These are phyloP conservation scores for Prunus davidiana DNA, from an alignment of 306 rosid genomes.

Conservation along the genomic window DNA sequence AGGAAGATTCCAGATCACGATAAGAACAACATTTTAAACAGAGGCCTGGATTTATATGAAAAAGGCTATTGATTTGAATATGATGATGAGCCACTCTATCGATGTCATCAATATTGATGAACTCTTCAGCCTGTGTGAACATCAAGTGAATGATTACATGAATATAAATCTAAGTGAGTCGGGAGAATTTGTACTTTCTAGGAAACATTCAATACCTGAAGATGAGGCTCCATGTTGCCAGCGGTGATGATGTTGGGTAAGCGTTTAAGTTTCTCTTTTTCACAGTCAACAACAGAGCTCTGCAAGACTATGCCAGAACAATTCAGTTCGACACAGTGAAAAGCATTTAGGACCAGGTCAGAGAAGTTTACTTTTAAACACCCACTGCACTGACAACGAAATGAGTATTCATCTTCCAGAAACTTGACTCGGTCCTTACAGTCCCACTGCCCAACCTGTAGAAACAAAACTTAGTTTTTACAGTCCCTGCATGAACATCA, in stretches of 20 bases:
- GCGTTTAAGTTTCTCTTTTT: constrained; percentile 46
- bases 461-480: constrained; percentile 16
- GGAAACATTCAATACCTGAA: constrained; percentile 33
- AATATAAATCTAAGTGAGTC: background rate
- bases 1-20: constrained; percentile 55
- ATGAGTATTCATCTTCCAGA: constrained; percentile 68
- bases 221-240: constrained; percentile 29
- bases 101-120: constrained; percentile 34
- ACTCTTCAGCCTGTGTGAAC: constrained; percentile 33
- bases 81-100: constrained; percentile 21
- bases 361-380: constrained; percentile 64
- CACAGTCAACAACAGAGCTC: constrained; percentile 46
- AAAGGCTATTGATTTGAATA: constrained; percentile 31
- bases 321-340: constrained; percentile 52
- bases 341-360: constrained; percentile 65
- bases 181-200: background rate
- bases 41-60: constrained; percentile 43
- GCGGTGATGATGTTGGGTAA: constrained; percentile 14
- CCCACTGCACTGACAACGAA: constrained; percentile 67
- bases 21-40: constrained; percentile 74
- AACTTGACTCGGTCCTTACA: constrained; percentile 61
- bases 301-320: constrained; percentile 78
- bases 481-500: background rate
- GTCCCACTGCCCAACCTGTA: constrained; percentile 89
- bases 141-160: background rate